A percentile compares a stretch with the other conserved stretches of the same genome.
Evolutionary conservation across 2,329 filamentous ascomycete species (phyloP).

Genomic region (Aulographum hederae): DNA sequence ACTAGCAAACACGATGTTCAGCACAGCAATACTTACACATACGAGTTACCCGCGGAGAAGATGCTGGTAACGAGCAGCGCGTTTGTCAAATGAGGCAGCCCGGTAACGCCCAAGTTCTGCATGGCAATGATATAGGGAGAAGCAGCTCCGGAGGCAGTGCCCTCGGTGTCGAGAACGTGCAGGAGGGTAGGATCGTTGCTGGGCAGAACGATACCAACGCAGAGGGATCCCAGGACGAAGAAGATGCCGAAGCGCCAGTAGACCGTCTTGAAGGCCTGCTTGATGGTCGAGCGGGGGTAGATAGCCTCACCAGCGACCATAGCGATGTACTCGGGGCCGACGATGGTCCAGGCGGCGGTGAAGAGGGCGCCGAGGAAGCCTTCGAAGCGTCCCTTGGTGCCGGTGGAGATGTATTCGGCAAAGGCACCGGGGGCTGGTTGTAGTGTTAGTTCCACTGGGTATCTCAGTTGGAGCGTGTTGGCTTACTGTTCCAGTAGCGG

Average conservation of each 20-base stretch:
- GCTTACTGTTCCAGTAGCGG: slow-evolving; percentile 16
- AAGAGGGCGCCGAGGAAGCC: slow-evolving; percentile 16
- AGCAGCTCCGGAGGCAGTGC: slow-evolving; percentile 10
- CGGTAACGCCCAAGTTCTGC: slow-evolving; percentile 23
- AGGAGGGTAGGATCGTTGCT: slow-evolving; percentile 6
- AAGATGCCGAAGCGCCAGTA: slow-evolving; percentile 7
- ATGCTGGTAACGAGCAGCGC: slow-evolving; percentile 21
- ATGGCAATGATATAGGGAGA: slow-evolving; percentile 24
- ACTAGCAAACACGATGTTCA: too few relatives aligned
- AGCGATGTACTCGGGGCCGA: slow-evolving; percentile 9
- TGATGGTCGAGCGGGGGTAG: slow-evolving; percentile 6
- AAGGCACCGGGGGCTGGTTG: slow-evolving; percentile 13
- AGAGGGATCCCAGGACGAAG: slow-evolving; percentile 7
- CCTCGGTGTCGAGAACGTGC: slow-evolving; percentile 6
- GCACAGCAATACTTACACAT: too few relatives aligned
- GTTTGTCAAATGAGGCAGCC: slow-evolving; percentile 21
- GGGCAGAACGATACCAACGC: slow-evolving; percentile 7
- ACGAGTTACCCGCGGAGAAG: slow-evolving; percentile 31
- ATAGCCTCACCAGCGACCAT: slow-evolving; percentile 17
- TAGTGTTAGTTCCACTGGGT: too few relatives aligned
- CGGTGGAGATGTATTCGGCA: slow-evolving; percentile 8
- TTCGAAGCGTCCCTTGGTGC: slow-evolving; percentile 13
- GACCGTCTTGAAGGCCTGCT: slow-evolving; percentile 10
- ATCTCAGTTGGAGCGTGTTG: too few relatives aligned
- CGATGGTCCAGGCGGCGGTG: slow-evolving; percentile 7